phyloP scores from a whole-genome alignment of 768 basidiomycete species.

The Hypholoma sublateritium region DNA sequence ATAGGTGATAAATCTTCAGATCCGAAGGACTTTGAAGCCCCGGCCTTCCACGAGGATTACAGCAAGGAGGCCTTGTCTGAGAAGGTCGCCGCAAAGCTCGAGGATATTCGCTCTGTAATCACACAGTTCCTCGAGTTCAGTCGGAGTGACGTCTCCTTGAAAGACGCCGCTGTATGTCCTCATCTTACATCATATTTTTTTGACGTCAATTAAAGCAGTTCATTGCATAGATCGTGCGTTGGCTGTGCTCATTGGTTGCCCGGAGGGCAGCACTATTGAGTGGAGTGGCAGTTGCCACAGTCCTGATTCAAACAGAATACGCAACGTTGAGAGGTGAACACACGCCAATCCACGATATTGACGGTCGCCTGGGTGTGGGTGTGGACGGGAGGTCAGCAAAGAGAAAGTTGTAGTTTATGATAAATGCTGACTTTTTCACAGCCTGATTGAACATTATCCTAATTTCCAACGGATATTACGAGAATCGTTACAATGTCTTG shows the following conservation, averaged over 20 bases:
- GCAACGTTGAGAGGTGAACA: constrained; percentile 48
- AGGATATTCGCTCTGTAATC: constrained; percentile 60
- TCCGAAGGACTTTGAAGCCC: constrained; percentile 29
- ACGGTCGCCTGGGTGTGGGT: constrained; percentile 71
- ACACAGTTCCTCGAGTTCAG: constrained; percentile 61
- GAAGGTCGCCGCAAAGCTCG: constrained; percentile 37
- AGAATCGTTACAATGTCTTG: constrained; percentile 67
- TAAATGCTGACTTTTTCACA: constrained; percentile 24
- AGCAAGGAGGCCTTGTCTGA: constrained; percentile 31
- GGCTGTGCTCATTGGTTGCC: constrained; percentile 78
- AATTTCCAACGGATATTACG: constrained; percentile 76
- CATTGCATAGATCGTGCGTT: constrained; percentile 63
- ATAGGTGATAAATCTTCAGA: constrained; percentile 35
- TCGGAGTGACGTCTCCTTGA: constrained; percentile 52
- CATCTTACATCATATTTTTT: background rate
- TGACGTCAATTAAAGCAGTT: constrained; percentile 3
- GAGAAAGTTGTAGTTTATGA: background rate
- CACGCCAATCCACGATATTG: constrained; percentile 29
- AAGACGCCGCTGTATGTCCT: constrained; percentile 54
- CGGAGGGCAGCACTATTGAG: constrained; percentile 82
- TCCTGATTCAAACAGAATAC: constrained; percentile 78
- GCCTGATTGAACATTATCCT: constrained; percentile 92
- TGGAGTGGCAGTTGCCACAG: constrained; percentile 83
- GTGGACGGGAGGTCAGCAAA: constrained; percentile 82
- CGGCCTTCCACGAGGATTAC: constrained; percentile 34